Evolutionary conservation across 345 rosid species (phyloP), one percentile per base, ranked within the genome.

Genomic region (Psidium friedrichsthalianum): DNA sequence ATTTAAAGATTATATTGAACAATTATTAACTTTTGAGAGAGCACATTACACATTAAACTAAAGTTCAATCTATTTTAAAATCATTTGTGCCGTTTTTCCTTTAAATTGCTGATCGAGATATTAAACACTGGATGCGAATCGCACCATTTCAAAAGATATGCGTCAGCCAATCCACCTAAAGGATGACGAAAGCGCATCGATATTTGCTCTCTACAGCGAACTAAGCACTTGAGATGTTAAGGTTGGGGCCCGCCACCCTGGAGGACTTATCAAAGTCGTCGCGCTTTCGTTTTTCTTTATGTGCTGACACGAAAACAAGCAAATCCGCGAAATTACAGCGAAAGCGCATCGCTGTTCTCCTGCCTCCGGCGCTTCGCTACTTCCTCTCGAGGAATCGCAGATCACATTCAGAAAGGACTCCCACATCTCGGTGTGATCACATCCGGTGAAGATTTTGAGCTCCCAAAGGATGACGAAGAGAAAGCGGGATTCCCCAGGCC

Each of bases 81-180:
- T n/a, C 11, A 56, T 22, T 24, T 10, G 24, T 56, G 27, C 4
- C 5, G 24, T n/a, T n/a, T n/a, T n/a, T n/a, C n/a, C n/a, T n/a
- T n/a, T n/a, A n/a, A n/a, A n/a, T 29, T 58, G 92, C 95, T 74
- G 96, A 95, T 95, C 98, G 92, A 81, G 99, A 92, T 84, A 95
- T 87, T 93, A 94, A 80, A 96, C 92, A 87, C 95, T 98, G 56
- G 98, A 93, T 89, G 9, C 51, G 51, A 49, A 49, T 49, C 51
- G 3, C 51, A 49, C 51, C 51, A 10, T 49, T 49, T 8, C 49
- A 47, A 47, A 47, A 95, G 86, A n/a, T 95, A 92, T 84, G 89
- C 93, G 93, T 94, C 92, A 94, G 93, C 96, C 98, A 93, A 91
- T 93, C 96, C 92, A 96, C 98, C 94, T 36, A 36, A 36, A 36